A percentile compares a stretch with the other conserved stretches of the same genome.
Conservation (phyloP, 2,329 filamentous ascomycete species). For the Fusarium burgessii region DNA sequence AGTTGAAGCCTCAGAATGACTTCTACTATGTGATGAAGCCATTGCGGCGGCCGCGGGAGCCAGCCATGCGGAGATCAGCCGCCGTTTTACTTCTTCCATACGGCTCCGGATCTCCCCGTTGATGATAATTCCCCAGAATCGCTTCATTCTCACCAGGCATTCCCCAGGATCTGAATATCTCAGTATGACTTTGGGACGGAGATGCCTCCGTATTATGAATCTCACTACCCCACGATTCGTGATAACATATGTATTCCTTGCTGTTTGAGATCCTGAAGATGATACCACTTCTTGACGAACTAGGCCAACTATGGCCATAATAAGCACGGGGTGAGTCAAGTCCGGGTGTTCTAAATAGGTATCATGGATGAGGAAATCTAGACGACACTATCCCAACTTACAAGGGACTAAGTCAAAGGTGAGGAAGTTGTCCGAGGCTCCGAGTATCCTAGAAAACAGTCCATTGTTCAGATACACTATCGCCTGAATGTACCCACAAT, state of each 20-base stretch:
- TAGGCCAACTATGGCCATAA: too few relatives aligned
- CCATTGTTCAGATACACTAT: background rate
- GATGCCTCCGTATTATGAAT: constrained; percentile 20
- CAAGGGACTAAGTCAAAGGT: background rate
- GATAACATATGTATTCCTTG: background rate
- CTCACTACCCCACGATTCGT: constrained; percentile 9
- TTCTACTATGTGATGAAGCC: background rate
- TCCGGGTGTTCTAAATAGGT: background rate
- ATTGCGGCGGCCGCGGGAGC: background rate
- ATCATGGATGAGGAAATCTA: background rate
- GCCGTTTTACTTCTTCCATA: background rate
- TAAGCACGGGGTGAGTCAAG: background rate
- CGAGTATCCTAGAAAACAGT: background rate
- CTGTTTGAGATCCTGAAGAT: constrained; percentile 15
- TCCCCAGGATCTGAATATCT: background rate
- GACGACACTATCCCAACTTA: background rate
- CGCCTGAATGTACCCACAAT: constrained; percentile 10
- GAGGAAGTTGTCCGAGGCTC: constrained; percentile 20
- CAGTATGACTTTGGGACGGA: background rate
- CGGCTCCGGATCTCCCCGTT: background rate
- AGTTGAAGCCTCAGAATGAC: background rate
- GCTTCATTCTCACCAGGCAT: background rate
- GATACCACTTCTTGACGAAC: constrained; percentile 2
- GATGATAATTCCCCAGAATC: background rate
- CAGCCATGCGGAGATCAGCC: constrained; percentile 15